Evolutionary conservation across 495 filamentous ascomycete genomes (phyloP).

Genomic region (Annulohypoxylon stygium): DNA sequence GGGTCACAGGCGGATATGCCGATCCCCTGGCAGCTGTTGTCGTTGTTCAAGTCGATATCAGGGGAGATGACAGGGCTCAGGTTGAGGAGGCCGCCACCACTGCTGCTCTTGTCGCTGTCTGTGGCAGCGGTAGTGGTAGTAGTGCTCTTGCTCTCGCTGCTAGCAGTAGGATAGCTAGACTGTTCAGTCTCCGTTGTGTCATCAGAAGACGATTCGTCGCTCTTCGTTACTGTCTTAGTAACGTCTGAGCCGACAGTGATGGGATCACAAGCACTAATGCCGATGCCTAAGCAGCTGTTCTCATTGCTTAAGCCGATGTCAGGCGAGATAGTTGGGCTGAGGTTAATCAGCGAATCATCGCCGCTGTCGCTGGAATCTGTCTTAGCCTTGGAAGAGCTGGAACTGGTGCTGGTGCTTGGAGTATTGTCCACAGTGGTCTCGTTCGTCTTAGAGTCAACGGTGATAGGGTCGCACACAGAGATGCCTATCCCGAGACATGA

Average conservation of each 20-base stretch:
- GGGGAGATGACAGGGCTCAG: constrained; percentile 24
- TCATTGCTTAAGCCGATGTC: constrained; percentile 33
- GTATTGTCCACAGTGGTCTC: constrained; percentile 14
- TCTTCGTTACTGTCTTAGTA: constrained; percentile 19
- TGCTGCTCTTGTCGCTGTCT: constrained; percentile 1
- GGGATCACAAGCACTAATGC: constrained; percentile 52
- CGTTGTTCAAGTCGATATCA: constrained; percentile 26
- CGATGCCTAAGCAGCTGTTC: constrained; percentile 47
- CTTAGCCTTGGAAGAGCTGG: constrained; percentile 7
- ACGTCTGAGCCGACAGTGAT: constrained; percentile 43
- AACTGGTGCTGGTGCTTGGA: neutral
- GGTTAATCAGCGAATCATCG: constrained; percentile 30
- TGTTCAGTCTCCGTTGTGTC: neutral
- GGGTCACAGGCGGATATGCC: constrained; percentile 52
- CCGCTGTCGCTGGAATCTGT: constrained; percentile 6
- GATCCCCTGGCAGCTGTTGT: constrained; percentile 41
- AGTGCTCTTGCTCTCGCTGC: constrained; percentile 5
- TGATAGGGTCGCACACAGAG: constrained; percentile 53
- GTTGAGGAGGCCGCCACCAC: constrained; percentile 21
- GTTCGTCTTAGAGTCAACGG: constrained; percentile 33
- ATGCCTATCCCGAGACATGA: constrained; percentile 48
- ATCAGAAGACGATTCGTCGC: neutral
- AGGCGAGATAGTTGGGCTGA: constrained; percentile 23
- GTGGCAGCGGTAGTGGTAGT: constrained; percentile 2
- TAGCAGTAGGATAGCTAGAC: constrained; percentile 1